Conservation (phyloP, 1,139 yeast species). For the Yamadazyma triangularis region DNA sequence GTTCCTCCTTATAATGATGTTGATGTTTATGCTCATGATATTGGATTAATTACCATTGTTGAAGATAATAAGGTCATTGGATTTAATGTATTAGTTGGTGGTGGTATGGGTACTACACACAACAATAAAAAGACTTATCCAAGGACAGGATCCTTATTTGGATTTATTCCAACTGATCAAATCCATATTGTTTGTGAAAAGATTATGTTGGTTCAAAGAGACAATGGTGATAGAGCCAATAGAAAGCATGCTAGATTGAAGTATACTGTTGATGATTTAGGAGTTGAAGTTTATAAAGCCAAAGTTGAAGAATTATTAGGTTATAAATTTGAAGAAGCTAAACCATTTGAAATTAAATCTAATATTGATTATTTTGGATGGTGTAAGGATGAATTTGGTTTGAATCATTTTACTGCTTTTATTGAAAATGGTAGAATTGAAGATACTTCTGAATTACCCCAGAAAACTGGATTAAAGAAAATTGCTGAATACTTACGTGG, state of each 20-base stretch:
- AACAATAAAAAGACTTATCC: conserved; percentile 97
- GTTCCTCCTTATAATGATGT: conserved; percentile 97
- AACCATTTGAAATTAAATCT: conserved; percentile 72
- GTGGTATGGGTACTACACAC: conserved; percentile 99
- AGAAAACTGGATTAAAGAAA: conserved; percentile 79
- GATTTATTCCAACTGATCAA: conserved; percentile 66
- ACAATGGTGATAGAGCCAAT: conserved; percentile 90
- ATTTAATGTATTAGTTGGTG: conserved; percentile 88
- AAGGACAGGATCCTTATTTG: conserved; percentile 84
- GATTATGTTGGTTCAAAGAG: conserved; percentile 92
- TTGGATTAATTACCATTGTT: conserved; percentile 87
- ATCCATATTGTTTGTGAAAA: conserved; percentile 81
- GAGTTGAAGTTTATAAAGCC: conserved; percentile 72
- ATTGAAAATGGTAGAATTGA: conserved; percentile 97
- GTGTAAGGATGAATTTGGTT: conserved; percentile 84
- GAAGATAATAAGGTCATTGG: conserved; percentile 66
- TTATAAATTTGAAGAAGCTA: conserved; percentile 63
- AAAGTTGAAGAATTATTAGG: conserved; percentile 86
- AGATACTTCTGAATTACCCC: conserved; percentile 86
- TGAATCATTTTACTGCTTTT: conserved; percentile 88
- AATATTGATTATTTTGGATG: conserved; percentile 93
- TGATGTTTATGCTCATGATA: conserved; percentile 93
- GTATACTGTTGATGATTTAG: conserved; percentile 92
- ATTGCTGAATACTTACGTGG: conserved; percentile 63
- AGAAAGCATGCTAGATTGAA: conserved; percentile 98